phyloP scores from a whole-genome alignment of 2,329 filamentous ascomycete genomes.

The Fusarium concolor region DNA sequence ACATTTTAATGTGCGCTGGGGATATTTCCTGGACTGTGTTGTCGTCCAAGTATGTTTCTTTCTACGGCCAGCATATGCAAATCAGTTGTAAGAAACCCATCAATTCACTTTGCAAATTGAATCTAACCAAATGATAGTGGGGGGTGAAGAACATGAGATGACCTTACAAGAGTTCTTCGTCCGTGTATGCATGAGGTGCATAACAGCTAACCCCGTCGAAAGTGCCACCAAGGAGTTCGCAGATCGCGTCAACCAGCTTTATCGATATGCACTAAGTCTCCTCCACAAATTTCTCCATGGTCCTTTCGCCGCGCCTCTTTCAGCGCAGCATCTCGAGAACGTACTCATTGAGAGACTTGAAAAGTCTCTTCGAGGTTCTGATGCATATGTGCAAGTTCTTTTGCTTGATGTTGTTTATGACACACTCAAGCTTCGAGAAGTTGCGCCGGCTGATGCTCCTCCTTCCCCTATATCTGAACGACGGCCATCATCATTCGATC shows the following conservation, averaged over 20 bases:
- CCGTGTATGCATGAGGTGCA: constrained; percentile 72
- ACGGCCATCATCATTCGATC: constrained; percentile 56
- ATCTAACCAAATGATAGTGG: constrained; percentile 55
- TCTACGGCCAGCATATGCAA: constrained; percentile 47
- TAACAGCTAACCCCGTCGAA: constrained; percentile 51
- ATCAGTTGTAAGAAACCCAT: constrained; percentile 60
- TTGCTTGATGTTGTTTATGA: constrained; percentile 83
- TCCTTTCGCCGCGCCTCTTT: constrained; percentile 69
- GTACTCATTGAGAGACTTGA: constrained; percentile 76
- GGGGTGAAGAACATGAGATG: constrained; percentile 64
- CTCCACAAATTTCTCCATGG: constrained; percentile 76
- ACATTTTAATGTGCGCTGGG: constrained; percentile 74
- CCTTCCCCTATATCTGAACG: constrained; percentile 62
- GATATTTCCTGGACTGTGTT: constrained; percentile 78
- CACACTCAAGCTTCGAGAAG: constrained; percentile 73
- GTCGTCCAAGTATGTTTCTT: constrained; percentile 65
- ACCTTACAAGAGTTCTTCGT: constrained; percentile 76
- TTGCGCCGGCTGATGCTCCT: constrained; percentile 54
- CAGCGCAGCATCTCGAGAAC: constrained; percentile 75
- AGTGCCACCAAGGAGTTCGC: constrained; percentile 44
- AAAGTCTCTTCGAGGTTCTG: constrained; percentile 69
- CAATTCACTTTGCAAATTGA: neutral
- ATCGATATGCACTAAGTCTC: constrained; percentile 76
- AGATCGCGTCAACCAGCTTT: constrained; percentile 71
- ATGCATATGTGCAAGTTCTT: constrained; percentile 79